Base-by-base conservation (phyloP, 768 basidiomycete species). In the Lactarius deliciosus region DNA sequence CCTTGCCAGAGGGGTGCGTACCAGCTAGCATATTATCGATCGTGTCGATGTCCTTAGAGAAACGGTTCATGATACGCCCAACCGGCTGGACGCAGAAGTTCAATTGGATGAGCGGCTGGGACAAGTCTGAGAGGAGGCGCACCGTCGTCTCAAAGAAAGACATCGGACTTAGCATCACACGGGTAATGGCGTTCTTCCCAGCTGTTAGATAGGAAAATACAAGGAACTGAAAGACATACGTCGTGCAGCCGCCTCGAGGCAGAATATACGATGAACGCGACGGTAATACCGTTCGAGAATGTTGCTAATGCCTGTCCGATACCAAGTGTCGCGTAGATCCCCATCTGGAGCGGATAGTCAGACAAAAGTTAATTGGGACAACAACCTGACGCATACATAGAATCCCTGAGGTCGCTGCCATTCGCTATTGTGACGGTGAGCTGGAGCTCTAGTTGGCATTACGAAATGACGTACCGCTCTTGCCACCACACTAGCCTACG, bases 31-130 rank as follows among this genome's bases (percentile, higher is more conserved):
- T 65, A 71, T 92, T 93, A 74, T 93, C 92, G 61, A 92, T 82
- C 1, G 90, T 92, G 73, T 93, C 90, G 58, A 92, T 84, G 74
- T 92, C 90, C 79, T 94, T 93, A 1, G 91, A 87, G 75, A 97
- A 93, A 18, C 93, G 86, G 75, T 94, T 94, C 85, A 94, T 89
- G 68, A 97, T 91, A 13, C 92, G 86, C 18, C 94, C 94, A 25
- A 92, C 81, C 7, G 91, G 92, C 82, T 88, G 71, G 20, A 64
- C 68, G 56, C 68, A 20, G 63, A 34, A 64, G 30, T 72, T 66
- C 55, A 68, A 30, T 36, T 64, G 25, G 63, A 64, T 64, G 64
- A 68, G 62, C 22, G 62, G 43, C 28, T 53, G 64, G 30, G 41
- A 15, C 57, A 45, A 15, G 50, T 50, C 50, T 8, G 13, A 38